These are phyloP conservation scores for Discostella stelligeroides DNA, from an alignment of 108 stramenopile species.

Conservation along the genomic window DNA sequence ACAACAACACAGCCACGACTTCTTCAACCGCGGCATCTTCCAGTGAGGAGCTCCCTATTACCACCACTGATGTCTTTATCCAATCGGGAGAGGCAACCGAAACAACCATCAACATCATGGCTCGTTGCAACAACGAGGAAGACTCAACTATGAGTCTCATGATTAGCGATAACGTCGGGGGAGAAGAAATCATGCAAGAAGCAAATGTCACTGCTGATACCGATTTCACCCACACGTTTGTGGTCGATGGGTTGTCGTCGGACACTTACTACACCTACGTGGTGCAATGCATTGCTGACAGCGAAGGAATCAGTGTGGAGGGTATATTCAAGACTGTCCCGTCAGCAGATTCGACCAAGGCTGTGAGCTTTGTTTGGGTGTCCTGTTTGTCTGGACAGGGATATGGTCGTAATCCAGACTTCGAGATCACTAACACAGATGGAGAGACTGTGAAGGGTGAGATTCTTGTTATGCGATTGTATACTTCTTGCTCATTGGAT, in stretches of 20 bases:
- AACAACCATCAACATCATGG: conserved; percentile 36
- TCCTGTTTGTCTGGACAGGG: conserved; percentile 50
- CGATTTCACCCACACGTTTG: conserved; percentile 47
- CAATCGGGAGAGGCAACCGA: conserved; percentile 39
- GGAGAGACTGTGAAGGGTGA: conserved; percentile 31
- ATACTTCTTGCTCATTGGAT: too few relatives aligned
- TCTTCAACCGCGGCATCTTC: background rate
- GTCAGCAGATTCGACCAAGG: conserved; percentile 12
- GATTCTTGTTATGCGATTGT: conserved; percentile 9
- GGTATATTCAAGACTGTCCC: conserved; percentile 44
- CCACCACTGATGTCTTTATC: conserved; percentile 44
- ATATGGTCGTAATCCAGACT: conserved; percentile 54
- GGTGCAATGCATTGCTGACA: conserved; percentile 31
- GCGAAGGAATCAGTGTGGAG: conserved; percentile 23
- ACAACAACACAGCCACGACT: background rate
- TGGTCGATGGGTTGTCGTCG: conserved; percentile 25
- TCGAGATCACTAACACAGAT: conserved; percentile 25
- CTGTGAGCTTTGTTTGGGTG: conserved; percentile 50
- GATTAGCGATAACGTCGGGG: conserved; percentile 30
- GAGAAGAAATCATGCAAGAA: background rate
- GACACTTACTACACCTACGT: conserved; percentile 29
- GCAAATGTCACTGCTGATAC: conserved; percentile 17
- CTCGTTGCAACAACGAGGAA: conserved; percentile 46
- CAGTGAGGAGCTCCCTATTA: conserved; percentile 37
- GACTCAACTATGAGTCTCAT: conserved; percentile 29